phyloP scores from a whole-genome alignment of 2,329 filamentous ascomycete species.

The Pseudonectria buxi region DNA sequence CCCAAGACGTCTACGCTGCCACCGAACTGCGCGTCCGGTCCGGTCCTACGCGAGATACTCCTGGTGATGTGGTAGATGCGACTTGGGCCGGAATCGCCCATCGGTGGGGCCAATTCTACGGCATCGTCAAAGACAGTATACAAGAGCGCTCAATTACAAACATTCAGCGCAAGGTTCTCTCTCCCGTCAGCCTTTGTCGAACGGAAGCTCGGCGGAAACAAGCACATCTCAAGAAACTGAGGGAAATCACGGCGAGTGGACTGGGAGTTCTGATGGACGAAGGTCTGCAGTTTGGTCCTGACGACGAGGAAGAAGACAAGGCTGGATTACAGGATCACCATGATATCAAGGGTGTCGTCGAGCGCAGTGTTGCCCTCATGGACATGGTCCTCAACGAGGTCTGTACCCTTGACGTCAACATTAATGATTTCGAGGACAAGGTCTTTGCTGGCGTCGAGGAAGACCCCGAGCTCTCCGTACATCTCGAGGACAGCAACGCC shows the following conservation, averaged over 20 bases:
- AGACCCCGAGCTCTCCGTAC: constrained; percentile 51
- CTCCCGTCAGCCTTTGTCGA: constrained; percentile 69
- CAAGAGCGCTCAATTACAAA: constrained; percentile 64
- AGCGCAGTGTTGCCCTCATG: constrained; percentile 77
- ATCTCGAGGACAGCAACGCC: constrained; percentile 39
- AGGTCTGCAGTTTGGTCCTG: constrained; percentile 62
- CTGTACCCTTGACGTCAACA: constrained; percentile 54
- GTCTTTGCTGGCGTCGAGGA: constrained; percentile 58
- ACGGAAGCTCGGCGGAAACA: constrained; percentile 72
- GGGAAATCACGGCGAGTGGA: constrained; percentile 76
- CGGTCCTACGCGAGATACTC: constrained; percentile 22
- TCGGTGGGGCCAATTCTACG: constrained; percentile 68
- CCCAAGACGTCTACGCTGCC: constrained; percentile 62
- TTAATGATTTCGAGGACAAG: constrained; percentile 58
- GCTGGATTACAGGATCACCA: constrained; percentile 42
- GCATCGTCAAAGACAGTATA: constrained; percentile 69
- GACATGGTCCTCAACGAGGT: constrained; percentile 75
- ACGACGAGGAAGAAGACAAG: constrained; percentile 56
- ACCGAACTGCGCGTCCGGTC: constrained; percentile 40
- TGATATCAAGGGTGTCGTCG: constrained; percentile 65
- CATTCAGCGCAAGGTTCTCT: constrained; percentile 65
- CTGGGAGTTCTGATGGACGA: constrained; percentile 84
- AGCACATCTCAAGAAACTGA: constrained; percentile 61
- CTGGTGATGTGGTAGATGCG: constrained; percentile 28
- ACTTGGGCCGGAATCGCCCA: constrained; percentile 36